Percentiles rank a stretch among this genome's conserved stretches.
Conservation (phyloP, 768 basidiomycete species). For the Coprinopsis sp. region DNA sequence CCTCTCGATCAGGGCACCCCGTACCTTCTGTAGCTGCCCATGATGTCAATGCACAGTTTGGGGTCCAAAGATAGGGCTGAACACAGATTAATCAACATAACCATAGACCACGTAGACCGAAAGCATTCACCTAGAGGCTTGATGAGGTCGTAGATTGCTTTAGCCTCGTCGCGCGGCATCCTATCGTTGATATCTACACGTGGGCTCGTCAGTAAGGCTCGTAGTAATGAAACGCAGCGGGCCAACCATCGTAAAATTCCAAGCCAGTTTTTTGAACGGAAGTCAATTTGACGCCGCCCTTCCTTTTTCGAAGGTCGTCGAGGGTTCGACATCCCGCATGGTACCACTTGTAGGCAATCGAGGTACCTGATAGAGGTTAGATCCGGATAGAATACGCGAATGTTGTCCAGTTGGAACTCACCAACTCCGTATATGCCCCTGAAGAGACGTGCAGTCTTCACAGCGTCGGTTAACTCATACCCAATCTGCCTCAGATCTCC, state of each 20-base stretch:
- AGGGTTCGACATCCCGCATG: constrained; percentile 71
- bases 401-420: constrained; percentile 25
- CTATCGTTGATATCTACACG: constrained; percentile 70
- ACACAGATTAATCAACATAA: background rate
- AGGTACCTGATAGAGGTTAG: constrained; percentile 40
- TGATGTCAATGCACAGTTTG: constrained; percentile 72
- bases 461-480: constrained; percentile 64
- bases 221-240: constrained; percentile 1
- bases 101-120: background rate
- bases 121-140: constrained; percentile 55
- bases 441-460: constrained; percentile 53
- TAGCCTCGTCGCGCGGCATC: constrained; percentile 82
- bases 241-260: constrained; percentile 61
- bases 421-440: constrained; percentile 87
- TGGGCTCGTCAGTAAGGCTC: background rate
- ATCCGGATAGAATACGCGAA: too few species aligned
- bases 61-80: constrained; percentile 69
- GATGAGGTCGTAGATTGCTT: constrained; percentile 66
- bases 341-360: constrained; percentile 71
- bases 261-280: constrained; percentile 64
- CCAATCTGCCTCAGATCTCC: constrained; percentile 65
- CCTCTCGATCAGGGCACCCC: too few species aligned
- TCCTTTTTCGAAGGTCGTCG: constrained; percentile 61
- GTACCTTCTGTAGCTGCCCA: constrained; percentile 86
- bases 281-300: constrained; percentile 57